Evolutionary conservation across 345 rosid species (phyloP), one percentile per base, ranked within the genome.

Genomic region (Salix viminalis): DNA sequence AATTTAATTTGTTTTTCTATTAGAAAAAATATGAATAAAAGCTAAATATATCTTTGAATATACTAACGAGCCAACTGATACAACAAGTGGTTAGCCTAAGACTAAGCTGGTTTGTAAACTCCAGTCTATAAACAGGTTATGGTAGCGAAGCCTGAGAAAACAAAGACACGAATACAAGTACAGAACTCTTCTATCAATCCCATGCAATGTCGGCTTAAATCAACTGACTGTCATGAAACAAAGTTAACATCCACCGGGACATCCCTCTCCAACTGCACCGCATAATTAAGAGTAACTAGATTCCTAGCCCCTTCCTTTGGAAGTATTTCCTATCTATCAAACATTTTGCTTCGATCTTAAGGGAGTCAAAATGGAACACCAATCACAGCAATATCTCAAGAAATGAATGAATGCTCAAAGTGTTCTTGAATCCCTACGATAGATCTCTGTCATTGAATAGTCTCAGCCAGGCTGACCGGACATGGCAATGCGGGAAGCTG

Each of bases 401-500:
- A 56, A 11, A 42, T 54, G 54, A 18, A n/a, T 34, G 68, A 6
- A 58, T 72, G 78, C 72, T 74, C 78, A 74, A 69, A 68, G 72
- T 70, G 81, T 66, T 70, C 42, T 54, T 41, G 11, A 69, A 52
- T 11, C 50, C 67, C n/a, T 60, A 1, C 28, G 34, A n/a, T 37
- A 34, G 26, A 28, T 56, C 44, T 41, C 15, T n/a, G 46, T 77
- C 73, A 70, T 56, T 77, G 76, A 65, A 26, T 28, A 62, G 69
- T 64, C 48, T 77, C 69, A 0, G 75, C 72, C 75, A 74, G 52
- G 67, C 65, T 60, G 21, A 77, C 46, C 8, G 81, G 79, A 77
- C 61, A 76, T 52, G 77, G 76, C 70, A 79, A 75, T 74, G 83
- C 78, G 72, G 81, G 75, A 70, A 76, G 78, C 76, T 80, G 72